A percentile compares a stretch with the other conserved stretches of the same genome.
These are phyloP conservation scores for Calonectria leucothoes DNA, from an alignment of 2,329 filamentous ascomycete species.

Conservation along the genomic window DNA sequence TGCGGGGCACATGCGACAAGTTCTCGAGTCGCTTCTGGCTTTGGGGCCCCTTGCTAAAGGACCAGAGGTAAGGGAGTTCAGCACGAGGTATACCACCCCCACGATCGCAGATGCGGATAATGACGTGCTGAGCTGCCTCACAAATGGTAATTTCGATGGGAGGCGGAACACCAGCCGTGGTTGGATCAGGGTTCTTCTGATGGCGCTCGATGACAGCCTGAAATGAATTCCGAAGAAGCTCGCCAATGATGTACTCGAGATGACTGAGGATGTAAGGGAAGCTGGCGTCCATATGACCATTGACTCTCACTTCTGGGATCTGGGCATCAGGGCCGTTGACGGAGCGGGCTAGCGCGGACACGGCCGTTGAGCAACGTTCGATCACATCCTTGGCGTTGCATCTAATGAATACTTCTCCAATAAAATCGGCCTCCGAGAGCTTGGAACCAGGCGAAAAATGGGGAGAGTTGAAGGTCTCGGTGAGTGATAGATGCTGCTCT, in stretches of 20 bases:
- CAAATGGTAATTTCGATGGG: constrained; percentile 96
- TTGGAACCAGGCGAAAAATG: constrained; percentile 89
- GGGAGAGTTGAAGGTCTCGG: constrained; percentile 90
- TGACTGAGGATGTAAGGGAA: constrained; percentile 98
- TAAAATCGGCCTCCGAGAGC: constrained; percentile 81
- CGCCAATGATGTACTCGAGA: constrained; percentile 96
- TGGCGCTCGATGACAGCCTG: constrained; percentile 89
- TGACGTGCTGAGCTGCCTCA: constrained; percentile 93
- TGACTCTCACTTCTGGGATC: constrained; percentile 84
- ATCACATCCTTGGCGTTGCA: constrained; percentile 93
- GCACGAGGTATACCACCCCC: constrained; percentile 91
- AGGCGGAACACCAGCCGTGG: constrained; percentile 63
- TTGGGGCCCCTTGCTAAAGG: constrained; percentile 92
- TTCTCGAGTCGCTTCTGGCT: constrained; percentile 84
- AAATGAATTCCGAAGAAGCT: constrained; percentile 93
- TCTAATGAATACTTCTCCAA: constrained; percentile 94
- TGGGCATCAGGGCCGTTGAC: constrained; percentile 78
- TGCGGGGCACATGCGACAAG: constrained; percentile 85
- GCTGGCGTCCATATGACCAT: constrained; percentile 87
- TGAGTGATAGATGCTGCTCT: constrained; percentile 94
- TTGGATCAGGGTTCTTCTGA: constrained; percentile 50
- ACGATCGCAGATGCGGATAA: constrained; percentile 94
- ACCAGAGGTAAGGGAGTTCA: constrained; percentile 92
- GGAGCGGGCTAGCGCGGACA: constrained; percentile 78
- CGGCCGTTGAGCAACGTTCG: constrained; percentile 81